Evolutionary conservation across 768 basidiomycete species (phyloP), one percentile per base, ranked within the genome.

Genomic region (Lactifluus pinguis): DNA sequence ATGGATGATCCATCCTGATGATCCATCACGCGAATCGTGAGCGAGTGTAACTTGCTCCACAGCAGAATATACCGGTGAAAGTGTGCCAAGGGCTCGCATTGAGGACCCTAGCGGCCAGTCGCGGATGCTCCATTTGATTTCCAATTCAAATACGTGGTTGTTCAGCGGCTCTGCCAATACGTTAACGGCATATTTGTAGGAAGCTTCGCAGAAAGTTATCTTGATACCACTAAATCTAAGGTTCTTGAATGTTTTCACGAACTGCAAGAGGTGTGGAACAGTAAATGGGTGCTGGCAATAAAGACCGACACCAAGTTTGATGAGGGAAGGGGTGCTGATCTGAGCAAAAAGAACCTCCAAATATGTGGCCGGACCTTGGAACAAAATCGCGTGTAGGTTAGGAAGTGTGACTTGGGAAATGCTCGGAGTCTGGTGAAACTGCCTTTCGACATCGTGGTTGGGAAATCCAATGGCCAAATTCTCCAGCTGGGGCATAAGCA

Each of bases 141-240:
- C 1, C 11, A 39, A 2, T 1, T 1, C 4, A 13, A 39, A 39
- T 10, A 11, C 11, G 25, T 1, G 13, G 11, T 3, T 2, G 9
- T 11, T 36, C 36, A 1, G 36, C 13, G 9, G 9, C 1, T 34
- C 32, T 4, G 6, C 38, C 38, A 1, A 9, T 13, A 10, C 10
- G 11, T 1, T 13, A 11, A 1, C 13, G 4, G 2, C 13, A n/a
- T 3, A 36, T 19, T 2, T 0, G 3, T 3, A 34, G 1, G 2
- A 10, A 8, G 9, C n/a, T 6, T 50, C 3, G 25, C 25, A 25
- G 17, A 50, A 50, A 14, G 0, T 0, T 30, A 34, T 2, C 49
- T 1, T 1, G 15, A n/a, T 32, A 34, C 3, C n/a, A 1, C 17
- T 50, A 10, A 50, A 50, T 4, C 2, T n/a, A 32, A 50, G 17